phyloP scores from a whole-genome alignment of 2,329 filamentous ascomycete genomes.

The Arthrobotrys pseudoclavata region DNA sequence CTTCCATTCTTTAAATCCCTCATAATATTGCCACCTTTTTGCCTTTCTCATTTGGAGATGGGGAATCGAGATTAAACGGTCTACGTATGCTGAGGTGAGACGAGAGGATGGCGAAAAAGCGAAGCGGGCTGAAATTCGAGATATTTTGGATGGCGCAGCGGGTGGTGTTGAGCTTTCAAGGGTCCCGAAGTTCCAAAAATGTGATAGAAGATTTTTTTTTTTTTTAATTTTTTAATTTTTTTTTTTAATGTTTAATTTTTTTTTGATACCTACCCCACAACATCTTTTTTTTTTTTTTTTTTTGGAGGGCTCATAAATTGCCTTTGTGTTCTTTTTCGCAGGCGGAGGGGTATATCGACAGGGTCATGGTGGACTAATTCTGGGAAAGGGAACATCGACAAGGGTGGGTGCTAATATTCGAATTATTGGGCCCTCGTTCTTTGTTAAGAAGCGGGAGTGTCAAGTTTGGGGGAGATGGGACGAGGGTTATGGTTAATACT shows the following conservation, averaged over 20 bases:
- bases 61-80: conserved; percentile 10
- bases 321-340: conserved; percentile 11
- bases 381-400: conserved; percentile 19
- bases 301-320: conserved; percentile 4
- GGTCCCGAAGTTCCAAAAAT: conserved; percentile 46
- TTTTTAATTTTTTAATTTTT: conserved; percentile 26
- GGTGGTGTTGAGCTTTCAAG: conserved; percentile 54
- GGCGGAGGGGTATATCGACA: conserved; percentile 28
- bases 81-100: conserved; percentile 46
- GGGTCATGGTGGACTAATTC: conserved; percentile 22
- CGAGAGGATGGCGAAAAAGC: conserved; percentile 22
- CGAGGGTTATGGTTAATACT: conserved; percentile 18
- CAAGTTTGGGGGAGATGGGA: conserved; percentile 33
- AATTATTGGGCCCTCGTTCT: conserved; percentile 13
- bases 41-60: neutral
- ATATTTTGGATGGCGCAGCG: conserved; percentile 48
- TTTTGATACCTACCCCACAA: too few species aligned
- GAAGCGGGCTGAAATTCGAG: conserved; percentile 21
- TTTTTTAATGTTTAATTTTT: conserved; percentile 25
- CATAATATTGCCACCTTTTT: conserved; percentile 21
- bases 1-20: conserved; percentile 10
- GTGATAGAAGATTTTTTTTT: conserved; percentile 47
- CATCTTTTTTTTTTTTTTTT: neutral
- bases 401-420: conserved; percentile 13
- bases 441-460: conserved; percentile 8